These are phyloP conservation scores for Phallus indusiatus DNA, from an alignment of 768 basidiomycete genomes.

Conservation along the genomic window DNA sequence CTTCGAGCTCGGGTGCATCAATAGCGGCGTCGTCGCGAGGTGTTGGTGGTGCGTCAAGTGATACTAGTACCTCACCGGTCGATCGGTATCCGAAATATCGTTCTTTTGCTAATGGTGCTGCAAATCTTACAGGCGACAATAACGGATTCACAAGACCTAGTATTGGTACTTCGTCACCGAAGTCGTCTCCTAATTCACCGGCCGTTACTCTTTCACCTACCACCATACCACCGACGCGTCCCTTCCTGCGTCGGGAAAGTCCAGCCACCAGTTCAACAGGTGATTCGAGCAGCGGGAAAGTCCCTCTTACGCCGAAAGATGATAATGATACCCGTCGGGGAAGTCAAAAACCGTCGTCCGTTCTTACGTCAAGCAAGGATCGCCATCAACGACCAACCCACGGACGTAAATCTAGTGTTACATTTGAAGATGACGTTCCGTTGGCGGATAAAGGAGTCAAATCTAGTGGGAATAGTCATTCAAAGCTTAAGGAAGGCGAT, in stretches of 20 bases:
- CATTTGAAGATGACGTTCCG: conserved; percentile 42
- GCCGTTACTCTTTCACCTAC: not conserved
- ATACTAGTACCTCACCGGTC: not conserved
- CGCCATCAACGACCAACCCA: conserved; percentile 19
- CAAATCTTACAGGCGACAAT: not conserved
- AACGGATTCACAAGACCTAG: not conserved
- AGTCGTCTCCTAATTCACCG: not conserved
- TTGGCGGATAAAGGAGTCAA: not conserved
- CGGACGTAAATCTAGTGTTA: conserved; percentile 53
- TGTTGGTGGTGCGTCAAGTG: not conserved
- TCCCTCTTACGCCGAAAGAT: conserved; percentile 69
- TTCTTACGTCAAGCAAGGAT: not conserved
- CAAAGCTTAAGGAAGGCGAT: conserved; percentile 1
- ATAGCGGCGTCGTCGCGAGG: not conserved
- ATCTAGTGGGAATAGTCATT: conserved; percentile 1
- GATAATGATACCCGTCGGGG: conserved; percentile 48
- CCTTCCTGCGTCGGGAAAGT: conserved; percentile 57
- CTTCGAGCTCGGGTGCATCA: not conserved
- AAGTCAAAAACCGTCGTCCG: not conserved
- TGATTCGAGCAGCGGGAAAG: conserved; percentile 69
- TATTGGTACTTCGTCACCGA: not conserved
- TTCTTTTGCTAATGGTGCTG: not conserved
- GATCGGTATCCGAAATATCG: not conserved
- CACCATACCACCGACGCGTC: conserved; percentile 28
- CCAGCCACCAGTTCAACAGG: conserved; percentile 73